Conservation (phyloP, 2,329 filamentous ascomycete genomes). For the Byssoonygena ceratinophila region DNA sequence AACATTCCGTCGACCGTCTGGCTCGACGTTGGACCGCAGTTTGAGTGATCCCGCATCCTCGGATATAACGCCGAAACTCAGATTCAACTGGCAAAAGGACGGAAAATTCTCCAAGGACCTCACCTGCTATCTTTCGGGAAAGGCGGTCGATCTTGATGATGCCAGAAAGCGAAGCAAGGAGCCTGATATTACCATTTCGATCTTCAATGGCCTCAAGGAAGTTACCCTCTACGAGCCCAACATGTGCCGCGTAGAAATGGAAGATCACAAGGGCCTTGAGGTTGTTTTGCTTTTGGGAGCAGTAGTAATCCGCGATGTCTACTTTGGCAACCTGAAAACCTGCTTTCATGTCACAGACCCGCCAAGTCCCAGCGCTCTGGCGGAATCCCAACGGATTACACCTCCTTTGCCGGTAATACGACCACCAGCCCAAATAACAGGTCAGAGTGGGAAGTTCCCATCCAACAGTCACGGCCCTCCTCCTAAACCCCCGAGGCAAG, state of each 20-base stretch:
- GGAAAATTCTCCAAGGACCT: slow-evolving; percentile 76
- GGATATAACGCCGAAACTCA: slow-evolving; percentile 57
- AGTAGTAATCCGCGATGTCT: slow-evolving; percentile 52
- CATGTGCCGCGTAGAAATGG: slow-evolving; percentile 75
- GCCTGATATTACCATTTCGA: slow-evolving; percentile 86
- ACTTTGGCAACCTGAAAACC: slow-evolving; percentile 55
- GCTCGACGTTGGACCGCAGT: slow-evolving; percentile 65
- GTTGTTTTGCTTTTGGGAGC: slow-evolving; percentile 58
- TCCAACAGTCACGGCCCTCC: not conserved
- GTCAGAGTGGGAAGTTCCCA: not conserved
- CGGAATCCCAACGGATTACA: not conserved
- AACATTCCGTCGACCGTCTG: slow-evolving; percentile 70
- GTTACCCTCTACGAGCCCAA: slow-evolving; percentile 92
- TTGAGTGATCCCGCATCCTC: slow-evolving; percentile 49
- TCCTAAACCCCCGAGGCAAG: not conserved
- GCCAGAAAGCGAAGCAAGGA: slow-evolving; percentile 72
- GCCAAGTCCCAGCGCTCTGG: slow-evolving; percentile 13
- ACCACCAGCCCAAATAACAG: slow-evolving; percentile 1
- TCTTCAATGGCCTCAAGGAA: slow-evolving; percentile 66
- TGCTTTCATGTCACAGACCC: slow-evolving; percentile 62
- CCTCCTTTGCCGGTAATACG: slow-evolving; percentile 3
- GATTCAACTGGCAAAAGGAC: slow-evolving; percentile 84
- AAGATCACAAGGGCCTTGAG: slow-evolving; percentile 88
- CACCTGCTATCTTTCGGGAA: slow-evolving; percentile 77
- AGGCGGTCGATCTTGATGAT: slow-evolving; percentile 50